Base-by-base conservation (phyloP, 2,329 filamentous ascomycete genomes). In the Paecilomyces dactylethromorphus region DNA sequence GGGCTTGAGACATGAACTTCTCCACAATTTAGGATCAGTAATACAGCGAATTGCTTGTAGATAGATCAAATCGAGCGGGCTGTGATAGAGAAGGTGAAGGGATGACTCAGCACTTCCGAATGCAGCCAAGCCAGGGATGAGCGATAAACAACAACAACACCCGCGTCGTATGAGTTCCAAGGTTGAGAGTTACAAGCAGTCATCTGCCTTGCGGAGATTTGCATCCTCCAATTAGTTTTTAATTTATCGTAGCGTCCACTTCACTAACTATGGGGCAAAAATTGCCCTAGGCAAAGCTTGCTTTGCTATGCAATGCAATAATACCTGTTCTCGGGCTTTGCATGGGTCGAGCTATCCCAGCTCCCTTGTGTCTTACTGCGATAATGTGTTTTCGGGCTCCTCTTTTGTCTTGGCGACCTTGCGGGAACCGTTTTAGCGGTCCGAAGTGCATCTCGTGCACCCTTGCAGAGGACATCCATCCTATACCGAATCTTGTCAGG, bases 401-500 rank as follows among this genome's bases (percentile, higher is more conserved):
- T 39, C 35, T 39, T 39, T 18, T 6, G n/a, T n/a, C n/a, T 45
- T 45, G 39, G n/a, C 39, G 21, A n/a, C 3, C 39, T 45, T 21
- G 15, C 39, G n/a, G 39, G 2, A 45, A 10, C 15, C 39, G 15
- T 21, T 45, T 21, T 6, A 45, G 39, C 39, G 39, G 39, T 45
- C 39, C 39, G 39, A 45, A 45, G 5, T n/a, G 56, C 56, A 56
- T 56, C 59, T 53, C 55, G 56, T 33, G 52, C 55, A 49, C 54
- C 59, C 59, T 61, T 61, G 57, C 59, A 61, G 58, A 57, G 29
- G 15, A 45, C 32, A 7, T 21, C 18, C 26, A 55, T 58, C 49
- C 59, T 56, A 18, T 52, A 56, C 29, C n/a, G 54, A 24, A 53
- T 35, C 57, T 55, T 56, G 56, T 55, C 57, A 13, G 13, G 5